A percentile compares a stretch with the other conserved stretches of the same genome.
phyloP scores from a whole-genome alignment of 2,329 filamentous ascomycete species.

The Emmonsia crescens region DNA sequence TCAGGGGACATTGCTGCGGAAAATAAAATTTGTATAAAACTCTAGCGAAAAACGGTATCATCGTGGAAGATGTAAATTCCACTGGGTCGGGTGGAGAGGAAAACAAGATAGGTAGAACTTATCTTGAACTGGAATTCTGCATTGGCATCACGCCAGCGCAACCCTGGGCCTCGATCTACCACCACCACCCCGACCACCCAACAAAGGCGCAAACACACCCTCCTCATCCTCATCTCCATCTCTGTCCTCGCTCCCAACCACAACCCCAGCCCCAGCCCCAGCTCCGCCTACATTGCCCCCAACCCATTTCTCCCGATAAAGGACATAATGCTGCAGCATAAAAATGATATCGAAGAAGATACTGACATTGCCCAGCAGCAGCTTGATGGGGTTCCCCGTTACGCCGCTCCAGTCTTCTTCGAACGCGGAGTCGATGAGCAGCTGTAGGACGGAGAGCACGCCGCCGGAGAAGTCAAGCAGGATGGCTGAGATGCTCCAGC shows the following conservation, averaged over 20 bases:
- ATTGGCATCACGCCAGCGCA: not conserved
- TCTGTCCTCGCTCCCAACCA: not conserved
- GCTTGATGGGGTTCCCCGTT: conserved; percentile 84
- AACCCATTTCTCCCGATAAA: conserved; percentile 46
- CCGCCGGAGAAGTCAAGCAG: conserved; percentile 75
- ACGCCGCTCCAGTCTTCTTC: conserved; percentile 83
- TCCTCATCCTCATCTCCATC: not conserved
- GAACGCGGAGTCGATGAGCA: conserved; percentile 73
- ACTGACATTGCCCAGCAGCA: conserved; percentile 73
- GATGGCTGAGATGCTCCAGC: conserved; percentile 80
- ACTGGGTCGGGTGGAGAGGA: not conserved
- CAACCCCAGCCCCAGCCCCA: not conserved
- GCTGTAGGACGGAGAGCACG: conserved; percentile 67
- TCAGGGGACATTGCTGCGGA: not conserved
- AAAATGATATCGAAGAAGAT: conserved; percentile 82
- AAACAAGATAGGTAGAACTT: not conserved
- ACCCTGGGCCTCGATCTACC: not conserved
- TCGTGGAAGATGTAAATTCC: not conserved
- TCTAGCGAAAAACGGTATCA: not conserved
- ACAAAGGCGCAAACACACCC: not conserved
- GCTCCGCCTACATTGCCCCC: not conserved
- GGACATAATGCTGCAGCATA: conserved; percentile 74
- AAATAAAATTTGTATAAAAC: not conserved
- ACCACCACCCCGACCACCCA: not conserved
- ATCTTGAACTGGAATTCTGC: not conserved